These are phyloP conservation scores for Psidium guajava DNA, from an alignment of 345 rosid species.

Conservation along the genomic window DNA sequence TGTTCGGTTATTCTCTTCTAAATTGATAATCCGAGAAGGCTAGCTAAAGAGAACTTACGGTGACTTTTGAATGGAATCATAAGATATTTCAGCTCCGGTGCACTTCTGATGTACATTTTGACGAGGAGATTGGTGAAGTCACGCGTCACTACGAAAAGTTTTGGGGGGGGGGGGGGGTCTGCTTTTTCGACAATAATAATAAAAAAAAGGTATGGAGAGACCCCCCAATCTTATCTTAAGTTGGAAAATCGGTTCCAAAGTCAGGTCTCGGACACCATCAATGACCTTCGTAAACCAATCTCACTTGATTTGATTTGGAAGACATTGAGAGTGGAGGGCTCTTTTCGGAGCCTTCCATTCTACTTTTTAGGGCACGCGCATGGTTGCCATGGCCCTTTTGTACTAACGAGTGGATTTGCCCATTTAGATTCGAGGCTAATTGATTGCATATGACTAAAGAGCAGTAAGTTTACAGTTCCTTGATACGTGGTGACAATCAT, in stretches of 20 bases:
- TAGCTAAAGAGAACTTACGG: neutral
- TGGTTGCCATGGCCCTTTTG: neutral
- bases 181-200: neutral
- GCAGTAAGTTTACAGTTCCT: neutral
- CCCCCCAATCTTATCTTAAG: neutral
- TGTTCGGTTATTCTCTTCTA: too few relatives aligned
- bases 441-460: neutral
- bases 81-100: neutral
- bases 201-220: neutral
- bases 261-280: neutral
- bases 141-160: neutral
- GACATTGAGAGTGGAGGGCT: neutral
- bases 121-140: neutral
- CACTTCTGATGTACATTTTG: neutral
- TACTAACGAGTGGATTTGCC: neutral
- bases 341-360: neutral
- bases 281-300: neutral
- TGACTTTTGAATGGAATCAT: neutral
- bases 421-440: neutral
- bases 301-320: neutral
- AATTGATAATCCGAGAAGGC: neutral
- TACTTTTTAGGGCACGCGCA: neutral
- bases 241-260: neutral
- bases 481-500: neutral
- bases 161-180: neutral